Conservation (phyloP, 306 rosid species). For the Prosopis cineraria region DNA sequence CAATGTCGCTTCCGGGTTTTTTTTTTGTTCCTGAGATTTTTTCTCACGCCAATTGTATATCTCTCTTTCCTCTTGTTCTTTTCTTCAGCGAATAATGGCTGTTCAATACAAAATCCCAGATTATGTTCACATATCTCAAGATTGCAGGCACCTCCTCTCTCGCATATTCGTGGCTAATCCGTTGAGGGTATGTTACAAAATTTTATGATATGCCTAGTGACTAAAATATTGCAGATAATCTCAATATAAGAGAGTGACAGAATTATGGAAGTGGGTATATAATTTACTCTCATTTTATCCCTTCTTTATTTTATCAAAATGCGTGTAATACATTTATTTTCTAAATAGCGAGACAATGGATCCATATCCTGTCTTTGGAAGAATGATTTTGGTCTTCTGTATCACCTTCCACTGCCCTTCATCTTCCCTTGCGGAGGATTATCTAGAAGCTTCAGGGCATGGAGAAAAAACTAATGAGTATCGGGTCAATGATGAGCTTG, state of each 20-base stretch:
- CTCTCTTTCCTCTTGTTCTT: slow-evolving; percentile 13
- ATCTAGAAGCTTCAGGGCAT: not conserved
- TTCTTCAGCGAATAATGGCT: slow-evolving; percentile 67
- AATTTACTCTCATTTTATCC: not conserved
- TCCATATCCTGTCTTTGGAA: not conserved
- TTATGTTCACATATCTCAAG: slow-evolving; percentile 78
- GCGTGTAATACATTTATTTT: not conserved
- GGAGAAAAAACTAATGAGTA: not conserved
- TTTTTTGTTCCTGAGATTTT: not conserved
- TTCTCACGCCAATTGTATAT: slow-evolving; percentile 21
- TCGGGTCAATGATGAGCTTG: not conserved
- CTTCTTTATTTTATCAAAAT: not conserved
- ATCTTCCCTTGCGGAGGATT: not conserved
- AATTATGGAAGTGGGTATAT: not conserved
- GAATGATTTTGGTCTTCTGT: not conserved
- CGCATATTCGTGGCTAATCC: slow-evolving; percentile 70
- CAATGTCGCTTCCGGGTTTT: not conserved
- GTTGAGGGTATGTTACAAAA: slow-evolving; percentile 48
- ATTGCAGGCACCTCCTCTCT: slow-evolving; percentile 69
- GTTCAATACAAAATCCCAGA: slow-evolving; percentile 78
- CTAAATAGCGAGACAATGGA: not conserved
- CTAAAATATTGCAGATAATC: not conserved
- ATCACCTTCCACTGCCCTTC: not conserved
- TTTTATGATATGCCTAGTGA: slow-evolving; percentile 17
- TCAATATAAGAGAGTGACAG: not conserved